These are phyloP conservation scores for Trametes punicea DNA, from an alignment of 768 basidiomycete species.

Conservation along the genomic window DNA sequence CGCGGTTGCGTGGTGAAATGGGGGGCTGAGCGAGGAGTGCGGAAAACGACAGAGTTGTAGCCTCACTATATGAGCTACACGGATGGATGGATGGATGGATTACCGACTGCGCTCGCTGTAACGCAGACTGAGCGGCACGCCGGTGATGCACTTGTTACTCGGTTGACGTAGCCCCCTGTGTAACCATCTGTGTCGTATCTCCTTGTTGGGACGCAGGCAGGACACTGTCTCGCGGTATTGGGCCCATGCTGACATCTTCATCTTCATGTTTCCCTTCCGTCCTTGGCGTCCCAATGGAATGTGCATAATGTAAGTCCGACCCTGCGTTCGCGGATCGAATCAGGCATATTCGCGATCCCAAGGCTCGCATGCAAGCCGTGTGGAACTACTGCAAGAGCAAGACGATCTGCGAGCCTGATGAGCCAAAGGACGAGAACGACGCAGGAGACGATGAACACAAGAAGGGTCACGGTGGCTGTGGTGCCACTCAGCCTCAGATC, in stretches of 20 bases:
- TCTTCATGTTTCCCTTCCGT: slow-evolving; percentile 43
- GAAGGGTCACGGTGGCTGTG: slow-evolving; percentile 96
- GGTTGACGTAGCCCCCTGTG: slow-evolving; percentile 60
- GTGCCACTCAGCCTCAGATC: slow-evolving; percentile 84
- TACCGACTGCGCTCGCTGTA: slow-evolving; percentile 59
- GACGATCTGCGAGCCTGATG: slow-evolving; percentile 85
- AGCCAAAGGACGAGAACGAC: slow-evolving; percentile 80
- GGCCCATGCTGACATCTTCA: slow-evolving; percentile 62
- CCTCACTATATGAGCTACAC: slow-evolving; percentile 25
- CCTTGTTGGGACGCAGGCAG: slow-evolving; percentile 21
- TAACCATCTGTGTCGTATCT: slow-evolving; percentile 35
- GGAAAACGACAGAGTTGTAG: slow-evolving; percentile 41
- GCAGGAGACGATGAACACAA: slow-evolving; percentile 72
- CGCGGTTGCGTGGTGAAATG: slow-evolving; percentile 92
- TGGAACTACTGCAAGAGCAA: slow-evolving; percentile 88
- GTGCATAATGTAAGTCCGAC: slow-evolving; percentile 62
- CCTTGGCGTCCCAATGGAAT: slow-evolving; percentile 7
- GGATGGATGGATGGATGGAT: too few relatives aligned
- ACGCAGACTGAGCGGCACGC: slow-evolving; percentile 62
- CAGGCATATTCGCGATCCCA: slow-evolving; percentile 81
- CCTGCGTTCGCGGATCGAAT: slow-evolving; percentile 83
- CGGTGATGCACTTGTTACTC: slow-evolving; percentile 60
- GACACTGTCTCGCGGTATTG: slow-evolving; percentile 30
- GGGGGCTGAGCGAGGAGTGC: slow-evolving; percentile 97
- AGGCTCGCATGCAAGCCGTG: slow-evolving; percentile 81